Conservation (phyloP, 805 yeast genomes). For the Wickerhamomyces bovis region DNA sequence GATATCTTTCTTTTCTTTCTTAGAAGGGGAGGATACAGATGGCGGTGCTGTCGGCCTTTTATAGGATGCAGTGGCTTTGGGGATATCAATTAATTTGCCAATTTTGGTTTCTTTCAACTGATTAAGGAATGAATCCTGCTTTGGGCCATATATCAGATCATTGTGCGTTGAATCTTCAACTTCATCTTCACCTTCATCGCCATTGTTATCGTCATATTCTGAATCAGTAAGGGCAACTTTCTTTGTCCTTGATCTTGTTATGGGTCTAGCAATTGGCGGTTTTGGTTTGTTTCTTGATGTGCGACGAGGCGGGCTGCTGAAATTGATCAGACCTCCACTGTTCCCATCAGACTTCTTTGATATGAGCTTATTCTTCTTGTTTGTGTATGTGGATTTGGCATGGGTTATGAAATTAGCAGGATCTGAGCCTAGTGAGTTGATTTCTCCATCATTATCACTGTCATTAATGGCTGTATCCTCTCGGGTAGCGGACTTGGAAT, state of each 20-base stretch:
- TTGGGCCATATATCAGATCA: background rate
- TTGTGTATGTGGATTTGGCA: background rate
- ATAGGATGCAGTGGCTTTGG: background rate
- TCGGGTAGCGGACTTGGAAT: background rate
- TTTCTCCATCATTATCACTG: background rate
- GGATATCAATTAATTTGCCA: background rate
- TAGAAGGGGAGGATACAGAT: background rate
- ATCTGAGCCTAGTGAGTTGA: background rate
- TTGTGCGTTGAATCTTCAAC: background rate
- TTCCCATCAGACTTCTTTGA: background rate
- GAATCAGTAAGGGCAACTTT: background rate
- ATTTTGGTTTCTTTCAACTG: background rate
- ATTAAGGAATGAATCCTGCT: background rate
- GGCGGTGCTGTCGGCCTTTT: background rate
- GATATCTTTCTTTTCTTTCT: background rate
- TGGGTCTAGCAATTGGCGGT: background rate
- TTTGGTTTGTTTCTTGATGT: background rate
- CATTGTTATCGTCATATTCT: background rate
- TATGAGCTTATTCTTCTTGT: background rate
- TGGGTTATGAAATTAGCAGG: background rate
- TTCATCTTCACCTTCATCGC: background rate
- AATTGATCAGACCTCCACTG: background rate
- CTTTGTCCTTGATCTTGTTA: background rate
- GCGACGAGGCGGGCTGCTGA: background rate
- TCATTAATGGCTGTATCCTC: background rate